Evolutionary conservation across 371 early-diverging fungal genomes (phyloP).

Genomic region (Gilbertella persicaria): DNA sequence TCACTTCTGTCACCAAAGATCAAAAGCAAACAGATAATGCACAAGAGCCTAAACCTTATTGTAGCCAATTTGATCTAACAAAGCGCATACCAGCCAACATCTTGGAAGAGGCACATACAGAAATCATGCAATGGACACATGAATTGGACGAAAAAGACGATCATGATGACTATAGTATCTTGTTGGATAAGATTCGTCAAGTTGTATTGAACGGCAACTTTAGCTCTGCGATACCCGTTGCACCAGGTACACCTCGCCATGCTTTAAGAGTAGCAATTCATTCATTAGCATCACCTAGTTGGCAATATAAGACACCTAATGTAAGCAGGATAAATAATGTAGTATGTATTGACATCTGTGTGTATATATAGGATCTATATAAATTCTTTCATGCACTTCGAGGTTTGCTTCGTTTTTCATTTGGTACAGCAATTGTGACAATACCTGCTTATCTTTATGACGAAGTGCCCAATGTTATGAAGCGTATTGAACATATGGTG

Average conservation of each 20-base stretch:
- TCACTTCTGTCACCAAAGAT: constrained; percentile 11
- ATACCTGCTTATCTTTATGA: constrained; percentile 82
- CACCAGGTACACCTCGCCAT: constrained; percentile 52
- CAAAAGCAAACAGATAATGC: constrained; percentile 7
- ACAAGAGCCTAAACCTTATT: constrained; percentile 57
- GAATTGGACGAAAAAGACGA: constrained; percentile 34
- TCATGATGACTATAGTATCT: constrained; percentile 53
- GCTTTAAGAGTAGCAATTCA: constrained; percentile 79
- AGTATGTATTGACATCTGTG: not conserved
- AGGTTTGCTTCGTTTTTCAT: constrained; percentile 74
- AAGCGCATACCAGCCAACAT: constrained; percentile 57
- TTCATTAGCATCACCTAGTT: constrained; percentile 77
- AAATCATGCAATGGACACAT: constrained; percentile 35
- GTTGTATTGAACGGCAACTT: constrained; percentile 66
- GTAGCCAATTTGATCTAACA: constrained; percentile 78
- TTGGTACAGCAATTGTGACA: constrained; percentile 79
- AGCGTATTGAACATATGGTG: constrained; percentile 78
- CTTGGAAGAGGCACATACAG: constrained; percentile 51
- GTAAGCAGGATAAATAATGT: constrained; percentile 28
- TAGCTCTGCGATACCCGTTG: constrained; percentile 52
- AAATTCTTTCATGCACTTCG: constrained; percentile 78
- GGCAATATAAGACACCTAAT: constrained; percentile 64
- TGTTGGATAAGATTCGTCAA: constrained; percentile 58
- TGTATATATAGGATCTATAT: constrained; percentile 54
- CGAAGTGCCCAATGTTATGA: constrained; percentile 56